Evolutionary conservation across 2,329 filamentous ascomycete species (phyloP).

Genomic region (Fusarium gaditjirri): DNA sequence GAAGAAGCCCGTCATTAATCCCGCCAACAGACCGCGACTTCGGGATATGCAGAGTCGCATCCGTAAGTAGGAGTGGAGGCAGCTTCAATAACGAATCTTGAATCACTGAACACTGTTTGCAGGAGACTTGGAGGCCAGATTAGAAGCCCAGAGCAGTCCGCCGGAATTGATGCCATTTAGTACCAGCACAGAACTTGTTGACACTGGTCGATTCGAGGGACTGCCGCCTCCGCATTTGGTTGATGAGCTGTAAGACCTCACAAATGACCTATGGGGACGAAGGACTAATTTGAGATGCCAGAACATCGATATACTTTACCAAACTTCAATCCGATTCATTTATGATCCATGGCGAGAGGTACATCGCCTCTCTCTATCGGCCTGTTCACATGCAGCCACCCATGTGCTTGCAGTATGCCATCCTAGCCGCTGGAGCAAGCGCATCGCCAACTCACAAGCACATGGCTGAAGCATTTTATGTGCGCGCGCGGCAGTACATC

Average conservation of each 20-base stretch:
- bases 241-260: constrained; percentile 24
- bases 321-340: constrained; percentile 76
- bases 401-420: constrained; percentile 81
- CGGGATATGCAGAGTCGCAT: constrained; percentile 30
- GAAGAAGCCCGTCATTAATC: constrained; percentile 22
- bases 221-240: constrained; percentile 27
- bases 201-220: constrained; percentile 31
- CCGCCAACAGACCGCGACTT: constrained; percentile 15
- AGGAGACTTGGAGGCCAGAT: constrained; percentile 52
- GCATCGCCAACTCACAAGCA: constrained; percentile 74
- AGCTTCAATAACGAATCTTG: rapidly evolving
- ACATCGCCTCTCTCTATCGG: constrained; percentile 74
- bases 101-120: not conserved
- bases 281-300: rapidly evolving
- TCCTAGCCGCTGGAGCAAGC: constrained; percentile 79
- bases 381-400: constrained; percentile 80
- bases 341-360: constrained; percentile 79
- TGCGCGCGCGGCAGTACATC: constrained; percentile 81
- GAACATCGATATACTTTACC: constrained; percentile 68
- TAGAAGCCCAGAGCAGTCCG: constrained; percentile 10
- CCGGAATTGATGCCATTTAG: not conserved
- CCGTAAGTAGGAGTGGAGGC: not conserved
- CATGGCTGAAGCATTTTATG: constrained; percentile 80
- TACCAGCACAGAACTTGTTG: constrained; percentile 20
- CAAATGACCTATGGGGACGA: rapidly evolving